Conservation (phyloP, 164 flowering plant genomes). For the Pachysandra terminalis region DNA sequence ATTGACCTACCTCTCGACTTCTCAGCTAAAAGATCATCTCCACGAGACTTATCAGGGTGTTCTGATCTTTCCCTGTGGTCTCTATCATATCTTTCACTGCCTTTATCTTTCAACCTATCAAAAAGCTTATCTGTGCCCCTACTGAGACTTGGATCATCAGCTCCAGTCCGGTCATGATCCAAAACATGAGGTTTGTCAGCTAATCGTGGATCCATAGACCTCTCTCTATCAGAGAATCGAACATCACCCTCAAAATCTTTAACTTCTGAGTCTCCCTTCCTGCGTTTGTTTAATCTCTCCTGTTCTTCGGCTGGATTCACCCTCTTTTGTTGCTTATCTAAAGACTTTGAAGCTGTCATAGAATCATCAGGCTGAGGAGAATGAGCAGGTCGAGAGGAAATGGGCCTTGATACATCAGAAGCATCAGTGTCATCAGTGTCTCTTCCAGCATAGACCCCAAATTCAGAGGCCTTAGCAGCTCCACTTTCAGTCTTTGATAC, state of each 20-base stretch:
- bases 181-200: constrained; percentile 29
- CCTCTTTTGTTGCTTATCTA: constrained; percentile 79
- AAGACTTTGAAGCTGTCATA: constrained; percentile 35
- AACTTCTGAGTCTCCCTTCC: constrained; percentile 86
- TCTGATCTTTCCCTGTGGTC: constrained; percentile 72
- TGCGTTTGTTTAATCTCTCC: constrained; percentile 65
- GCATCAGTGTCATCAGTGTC: constrained; percentile 45
- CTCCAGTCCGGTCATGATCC: constrained; percentile 50
- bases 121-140: constrained; percentile 52
- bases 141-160: constrained; percentile 45
- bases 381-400: constrained; percentile 47
- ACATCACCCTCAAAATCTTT: constrained; percentile 64
- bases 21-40: constrained; percentile 53
- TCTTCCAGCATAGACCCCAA: constrained; percentile 34
- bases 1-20: constrained; percentile 73
- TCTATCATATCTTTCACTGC: constrained; percentile 67
- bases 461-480: constrained; percentile 39
- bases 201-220: constrained; percentile 41
- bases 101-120: constrained; percentile 72
- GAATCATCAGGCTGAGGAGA: constrained; percentile 65
- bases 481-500: constrained; percentile 42
- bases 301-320: constrained; percentile 65
- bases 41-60: constrained; percentile 61
- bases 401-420: constrained; percentile 39
- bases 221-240: constrained; percentile 62